These are phyloP conservation scores for Amanita exitialis DNA, from an alignment of 768 basidiomycete genomes.

Conservation along the genomic window DNA sequence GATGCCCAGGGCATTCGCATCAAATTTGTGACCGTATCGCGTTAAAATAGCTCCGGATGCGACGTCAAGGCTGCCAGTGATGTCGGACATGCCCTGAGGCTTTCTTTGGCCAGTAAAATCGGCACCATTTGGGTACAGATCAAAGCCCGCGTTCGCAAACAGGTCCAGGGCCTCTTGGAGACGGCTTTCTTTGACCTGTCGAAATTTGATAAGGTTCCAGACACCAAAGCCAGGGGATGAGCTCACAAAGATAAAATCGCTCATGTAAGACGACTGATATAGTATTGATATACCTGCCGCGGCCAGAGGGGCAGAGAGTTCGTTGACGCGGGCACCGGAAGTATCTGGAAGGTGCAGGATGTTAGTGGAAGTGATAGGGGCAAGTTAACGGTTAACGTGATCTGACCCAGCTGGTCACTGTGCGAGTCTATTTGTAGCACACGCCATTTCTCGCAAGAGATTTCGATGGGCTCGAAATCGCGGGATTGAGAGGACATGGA, in stretches of 20 bases:
- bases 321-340: constrained; percentile 63
- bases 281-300: constrained; percentile 73
- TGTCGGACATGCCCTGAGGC: not conserved
- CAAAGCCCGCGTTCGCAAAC: constrained; percentile 53
- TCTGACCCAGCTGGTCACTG: constrained; percentile 55
- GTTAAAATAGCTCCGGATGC: constrained; percentile 34
- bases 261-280: constrained; percentile 76
- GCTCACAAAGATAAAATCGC: constrained; percentile 73
- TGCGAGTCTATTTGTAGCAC: constrained; percentile 79
- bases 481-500: constrained; percentile 21
- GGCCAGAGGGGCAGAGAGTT: constrained; percentile 68
- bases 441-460: constrained; percentile 67
- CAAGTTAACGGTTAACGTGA: not conserved
- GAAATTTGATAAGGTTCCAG: constrained; percentile 6
- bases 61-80: constrained; percentile 11
- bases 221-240: not conserved
- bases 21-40: constrained; percentile 31
- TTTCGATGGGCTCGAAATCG: constrained; percentile 47
- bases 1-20: constrained; percentile 12
- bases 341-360: constrained; percentile 30
- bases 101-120: constrained; percentile 13
- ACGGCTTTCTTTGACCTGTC: constrained; percentile 57
- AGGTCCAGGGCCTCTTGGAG: constrained; percentile 54
- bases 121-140: constrained; percentile 44
- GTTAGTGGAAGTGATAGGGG: constrained; percentile 4